Evolutionary conservation across 306 rosid genomes (phyloP).

Genomic region (peach (Prunus persica)): DNA sequence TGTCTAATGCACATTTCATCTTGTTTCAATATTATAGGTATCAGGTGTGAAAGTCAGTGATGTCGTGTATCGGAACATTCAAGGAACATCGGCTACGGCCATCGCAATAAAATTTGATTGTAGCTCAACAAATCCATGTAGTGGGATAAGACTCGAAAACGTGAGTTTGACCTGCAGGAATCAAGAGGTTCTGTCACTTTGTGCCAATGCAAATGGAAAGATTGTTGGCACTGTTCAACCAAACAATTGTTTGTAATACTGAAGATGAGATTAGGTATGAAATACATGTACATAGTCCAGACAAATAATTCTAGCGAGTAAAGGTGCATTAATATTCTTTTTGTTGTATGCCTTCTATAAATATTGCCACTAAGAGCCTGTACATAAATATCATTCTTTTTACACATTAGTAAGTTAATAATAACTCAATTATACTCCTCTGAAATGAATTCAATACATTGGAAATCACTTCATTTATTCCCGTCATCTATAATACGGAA

Average conservation of each 20-base stretch:
- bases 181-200: constrained; percentile 4
- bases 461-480: not conserved
- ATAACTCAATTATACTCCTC: not conserved
- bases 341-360: not conserved
- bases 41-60: constrained; percentile 8
- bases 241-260: not conserved
- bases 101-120: constrained; percentile 14
- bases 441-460: not conserved
- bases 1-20: no score
- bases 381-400: not conserved
- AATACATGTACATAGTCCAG: no score
- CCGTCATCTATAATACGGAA: not conserved
- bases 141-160: constrained; percentile 1
- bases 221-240: constrained; percentile 12
- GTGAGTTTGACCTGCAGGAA: constrained; percentile 1
- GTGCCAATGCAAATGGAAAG: constrained; percentile 10
- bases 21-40: no score
- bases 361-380: not conserved
- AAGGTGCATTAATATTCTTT: not conserved
- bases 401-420: not conserved
- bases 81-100: constrained; percentile 15
- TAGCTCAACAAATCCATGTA: constrained; percentile 11
- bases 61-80: not conserved
- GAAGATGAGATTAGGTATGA: no score
- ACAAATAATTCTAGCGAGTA: no score